Evolutionary conservation across 1,284 basidiomycete species (phyloP), one percentile per base, ranked within the genome.

Genomic region (Malassezia equina): DNA sequence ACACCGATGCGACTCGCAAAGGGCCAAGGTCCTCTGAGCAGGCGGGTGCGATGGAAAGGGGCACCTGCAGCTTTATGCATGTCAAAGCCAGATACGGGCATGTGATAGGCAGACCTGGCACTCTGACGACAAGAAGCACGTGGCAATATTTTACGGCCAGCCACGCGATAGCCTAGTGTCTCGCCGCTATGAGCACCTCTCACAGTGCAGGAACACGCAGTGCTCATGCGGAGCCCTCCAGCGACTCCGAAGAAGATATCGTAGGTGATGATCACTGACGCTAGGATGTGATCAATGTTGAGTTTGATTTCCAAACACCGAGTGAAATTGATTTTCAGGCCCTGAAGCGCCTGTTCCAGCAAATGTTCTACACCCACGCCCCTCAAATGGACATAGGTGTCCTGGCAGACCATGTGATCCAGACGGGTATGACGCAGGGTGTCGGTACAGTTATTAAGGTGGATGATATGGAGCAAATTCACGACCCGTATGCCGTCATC

Each of bases 291-390:
- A 69, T 73, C 64, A 70, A 73, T 54, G 71, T 73, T 53, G 64
- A 67, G 47, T 73, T 73, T 44, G 67, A 70, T 58, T 73, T 71
- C 29, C 59, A 55, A 4, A 59, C 69, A 6, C 69, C 69, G 8
- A 54, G 57, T 33, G 65, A 67, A 46, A 63, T 66, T 47, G 71
- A 73, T 49, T 63, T 60, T 24, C 66, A 60, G 34, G 69, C 71
- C 7, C 49, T 73, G 23, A 68, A 66, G 51, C 60, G 71, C 2
- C 67, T 71, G 23, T 52, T 67, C 52, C 66, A 69, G 46, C 71
- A 73, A 58, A 66, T 71, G 23, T 71, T 66, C 55, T 69, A 69
- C 51, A 71, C 71, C n/a, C 66, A 71, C 59, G 60, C 68, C 21
- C 60, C 62, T 36, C 60, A 65, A 27, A 46, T 73, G 27, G 59